Conservation (phyloP, 1,284 basidiomycete genomes). For the Marasmius tenuissimus region DNA sequence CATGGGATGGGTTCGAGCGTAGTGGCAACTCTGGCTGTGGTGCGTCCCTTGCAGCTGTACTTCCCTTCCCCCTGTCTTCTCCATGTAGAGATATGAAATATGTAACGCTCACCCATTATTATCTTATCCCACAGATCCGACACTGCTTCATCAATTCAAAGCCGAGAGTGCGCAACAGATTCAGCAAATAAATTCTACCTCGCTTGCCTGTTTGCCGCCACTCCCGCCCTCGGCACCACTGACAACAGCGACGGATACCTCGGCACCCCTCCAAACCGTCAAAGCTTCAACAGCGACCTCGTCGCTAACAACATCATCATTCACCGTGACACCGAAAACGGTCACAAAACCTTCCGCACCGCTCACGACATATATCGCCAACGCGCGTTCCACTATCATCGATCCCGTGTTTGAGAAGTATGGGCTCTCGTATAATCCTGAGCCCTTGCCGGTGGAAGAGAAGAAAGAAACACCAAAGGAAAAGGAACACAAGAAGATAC, state of each 20-base stretch:
- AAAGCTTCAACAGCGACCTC: background rate
- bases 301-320: background rate
- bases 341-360: too few species aligned
- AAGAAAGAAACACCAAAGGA: background rate
- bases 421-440: slow-evolving; percentile 33
- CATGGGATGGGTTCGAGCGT: too few species aligned
- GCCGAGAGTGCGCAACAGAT: background rate
- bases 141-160: background rate
- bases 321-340: too few species aligned
- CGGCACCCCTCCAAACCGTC: background rate
- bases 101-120: too few species aligned
- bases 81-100: too few species aligned
- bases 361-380: too few species aligned
- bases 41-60: too few species aligned
- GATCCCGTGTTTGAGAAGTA: slow-evolving; percentile 16
- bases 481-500: slow-evolving; percentile 40
- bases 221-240: background rate
- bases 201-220: background rate
- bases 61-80: too few species aligned
- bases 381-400: background rate
- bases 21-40: too few species aligned
- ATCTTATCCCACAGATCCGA: too few species aligned
- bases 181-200: background rate
- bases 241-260: background rate
- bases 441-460: slow-evolving; percentile 28